These are phyloP conservation scores for Tetrastigma voinierianum DNA, from an alignment of 164 flowering plant species.

Conservation along the genomic window DNA sequence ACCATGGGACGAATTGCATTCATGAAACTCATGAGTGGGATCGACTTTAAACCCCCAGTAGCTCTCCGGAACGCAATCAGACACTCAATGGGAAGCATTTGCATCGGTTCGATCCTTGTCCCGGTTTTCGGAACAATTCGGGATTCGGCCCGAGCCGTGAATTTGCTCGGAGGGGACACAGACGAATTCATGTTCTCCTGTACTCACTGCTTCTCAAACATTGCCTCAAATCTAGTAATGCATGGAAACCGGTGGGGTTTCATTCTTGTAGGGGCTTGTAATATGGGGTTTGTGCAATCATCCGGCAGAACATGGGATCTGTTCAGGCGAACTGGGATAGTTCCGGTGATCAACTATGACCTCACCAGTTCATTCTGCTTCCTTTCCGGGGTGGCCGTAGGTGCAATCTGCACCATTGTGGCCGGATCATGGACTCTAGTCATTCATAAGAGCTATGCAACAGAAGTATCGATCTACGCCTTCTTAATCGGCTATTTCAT, in stretches of 20 bases:
- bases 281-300: slow-evolving; percentile 53
- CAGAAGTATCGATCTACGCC: slow-evolving; percentile 41
- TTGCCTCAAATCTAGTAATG: slow-evolving; percentile 32
- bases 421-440: slow-evolving; percentile 61
- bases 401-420: slow-evolving; percentile 36
- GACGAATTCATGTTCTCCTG: slow-evolving; percentile 81
- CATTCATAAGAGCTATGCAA: slow-evolving; percentile 37
- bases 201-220: slow-evolving; percentile 45
- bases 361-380: slow-evolving; percentile 71
- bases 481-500: slow-evolving; percentile 69
- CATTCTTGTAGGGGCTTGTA: slow-evolving; percentile 58
- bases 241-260: slow-evolving; percentile 69
- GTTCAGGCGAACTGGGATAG: slow-evolving; percentile 43
- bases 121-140: slow-evolving; percentile 40
- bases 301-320: slow-evolving; percentile 61
- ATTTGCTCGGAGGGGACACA: slow-evolving; percentile 36
- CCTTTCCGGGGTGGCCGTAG: slow-evolving; percentile 48
- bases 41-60: slow-evolving; percentile 13
- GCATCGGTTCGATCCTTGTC: slow-evolving; percentile 46
- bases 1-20: slow-evolving; percentile 38
- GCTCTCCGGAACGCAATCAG: slow-evolving; percentile 25
- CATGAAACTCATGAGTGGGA: slow-evolving; percentile 24
- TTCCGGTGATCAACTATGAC: slow-evolving; percentile 49
- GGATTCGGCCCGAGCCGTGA: slow-evolving; percentile 45
- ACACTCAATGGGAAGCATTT: slow-evolving; percentile 36